Percentiles rank a stretch among this genome's conserved stretches.
Conservation (phyloP, 805 yeast genomes). For the Candida maris region DNA sequence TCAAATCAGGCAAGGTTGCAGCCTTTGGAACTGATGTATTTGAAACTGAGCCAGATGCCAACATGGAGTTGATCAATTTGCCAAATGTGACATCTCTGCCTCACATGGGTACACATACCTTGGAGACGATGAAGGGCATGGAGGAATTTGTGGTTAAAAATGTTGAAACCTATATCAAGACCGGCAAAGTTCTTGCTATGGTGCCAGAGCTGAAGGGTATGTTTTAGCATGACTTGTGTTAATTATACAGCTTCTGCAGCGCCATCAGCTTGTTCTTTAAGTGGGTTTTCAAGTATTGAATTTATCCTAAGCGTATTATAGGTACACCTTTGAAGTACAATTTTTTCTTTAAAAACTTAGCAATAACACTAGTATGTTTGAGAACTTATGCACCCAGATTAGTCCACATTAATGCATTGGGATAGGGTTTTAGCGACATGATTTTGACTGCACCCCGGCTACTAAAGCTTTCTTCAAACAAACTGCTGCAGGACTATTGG, state of each 20-base stretch:
- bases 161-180: slow-evolving; percentile 49
- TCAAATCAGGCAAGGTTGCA: slow-evolving; percentile 62
- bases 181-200: slow-evolving; percentile 66
- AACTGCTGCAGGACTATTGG: slow-evolving; percentile 60
- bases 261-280: too few relatives aligned
- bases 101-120: slow-evolving; percentile 82
- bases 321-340: too few relatives aligned
- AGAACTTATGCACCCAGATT: too few relatives aligned
- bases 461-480: slow-evolving; percentile 50
- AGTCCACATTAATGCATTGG: too few relatives aligned
- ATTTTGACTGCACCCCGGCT: slow-evolving; percentile 54
- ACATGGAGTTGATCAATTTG: slow-evolving; percentile 54
- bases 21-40: slow-evolving; percentile 74
- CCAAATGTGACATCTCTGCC: slow-evolving; percentile 78
- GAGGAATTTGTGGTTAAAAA: slow-evolving; percentile 75
- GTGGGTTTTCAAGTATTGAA: too few relatives aligned
- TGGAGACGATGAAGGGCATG: slow-evolving; percentile 75
- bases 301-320: too few relatives aligned
- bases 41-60: slow-evolving; percentile 71
- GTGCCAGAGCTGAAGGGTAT: slow-evolving; percentile 69
- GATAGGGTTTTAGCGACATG: slow-evolving; percentile 3
- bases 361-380: too few relatives aligned
- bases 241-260: too few relatives aligned
- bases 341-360: too few relatives aligned
- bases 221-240: slow-evolving; percentile 16